phyloP scores from a whole-genome alignment of 257 asterid species.

The Gentiana straminea region DNA sequence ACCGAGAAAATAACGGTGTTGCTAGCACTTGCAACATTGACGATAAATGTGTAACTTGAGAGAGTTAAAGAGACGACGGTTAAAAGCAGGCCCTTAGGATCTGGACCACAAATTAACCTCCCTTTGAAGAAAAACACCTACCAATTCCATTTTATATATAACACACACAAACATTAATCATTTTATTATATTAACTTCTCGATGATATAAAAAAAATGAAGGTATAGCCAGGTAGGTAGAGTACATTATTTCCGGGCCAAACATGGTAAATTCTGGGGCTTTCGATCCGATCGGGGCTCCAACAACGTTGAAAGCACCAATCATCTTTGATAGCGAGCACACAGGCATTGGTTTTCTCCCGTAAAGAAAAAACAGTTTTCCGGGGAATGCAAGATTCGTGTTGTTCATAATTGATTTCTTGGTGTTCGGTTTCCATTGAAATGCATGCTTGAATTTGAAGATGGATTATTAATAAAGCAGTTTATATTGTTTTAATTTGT shows the following conservation, averaged over 20 bases:
- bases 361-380: background rate
- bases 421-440: too few species aligned
- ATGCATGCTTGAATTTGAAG: too few species aligned
- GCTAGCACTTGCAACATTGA: conserved; percentile 8
- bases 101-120: conserved; percentile 18
- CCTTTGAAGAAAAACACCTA: conserved; percentile 17
- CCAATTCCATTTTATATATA: background rate
- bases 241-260: conserved; percentile 30
- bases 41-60: conserved; percentile 15
- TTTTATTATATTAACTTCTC: too few species aligned
- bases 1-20: background rate
- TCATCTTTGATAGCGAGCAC: conserved; percentile 6
- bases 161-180: too few species aligned
- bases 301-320: background rate
- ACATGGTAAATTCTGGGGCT: conserved; percentile 23
- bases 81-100: conserved; percentile 17
- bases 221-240: background rate
- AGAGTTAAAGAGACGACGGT: conserved; percentile 10
- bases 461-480: too few species aligned
- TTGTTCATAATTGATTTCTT: too few species aligned
- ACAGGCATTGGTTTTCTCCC: background rate
- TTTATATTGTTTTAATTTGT: too few species aligned
- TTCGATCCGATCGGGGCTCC: conserved; percentile 2
- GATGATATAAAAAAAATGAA: background rate
- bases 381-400: too few species aligned